These are phyloP conservation scores for Tricholoma saponaceum DNA, from an alignment of 768 basidiomycete species.

Conservation along the genomic window DNA sequence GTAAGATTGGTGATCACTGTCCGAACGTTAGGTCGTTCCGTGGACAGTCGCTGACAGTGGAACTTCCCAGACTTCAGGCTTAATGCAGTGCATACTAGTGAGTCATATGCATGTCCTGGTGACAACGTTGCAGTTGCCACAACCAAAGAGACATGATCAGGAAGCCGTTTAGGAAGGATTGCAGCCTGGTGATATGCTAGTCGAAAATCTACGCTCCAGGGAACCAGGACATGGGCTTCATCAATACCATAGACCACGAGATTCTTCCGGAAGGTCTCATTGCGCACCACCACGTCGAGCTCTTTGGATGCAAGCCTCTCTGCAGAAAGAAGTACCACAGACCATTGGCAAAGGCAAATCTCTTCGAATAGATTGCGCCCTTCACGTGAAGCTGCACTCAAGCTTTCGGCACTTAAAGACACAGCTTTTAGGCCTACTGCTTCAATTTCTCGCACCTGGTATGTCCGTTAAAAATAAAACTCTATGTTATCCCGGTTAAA, in stretches of 20 bases:
- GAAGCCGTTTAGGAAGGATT: slow-evolving; percentile 11
- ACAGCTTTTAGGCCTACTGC: slow-evolving; percentile 14
- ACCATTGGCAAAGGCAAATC: slow-evolving; percentile 16
- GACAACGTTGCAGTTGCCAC: slow-evolving; percentile 7
- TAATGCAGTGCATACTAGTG: neutral
- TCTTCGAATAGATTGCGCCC: slow-evolving; percentile 15
- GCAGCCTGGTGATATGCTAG: slow-evolving; percentile 16
- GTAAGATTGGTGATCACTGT: neutral
- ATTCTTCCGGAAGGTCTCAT: slow-evolving; percentile 14
- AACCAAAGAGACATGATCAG: slow-evolving; percentile 11
- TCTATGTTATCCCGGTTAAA: too few species aligned
- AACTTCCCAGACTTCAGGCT: neutral
- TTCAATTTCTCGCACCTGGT: slow-evolving; percentile 15
- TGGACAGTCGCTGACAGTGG: slow-evolving; percentile 3
- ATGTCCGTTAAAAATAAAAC: neutral
- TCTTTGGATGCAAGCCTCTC: slow-evolving; percentile 15
- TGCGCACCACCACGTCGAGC: slow-evolving; percentile 13
- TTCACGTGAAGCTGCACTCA: slow-evolving; percentile 6
- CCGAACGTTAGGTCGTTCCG: slow-evolving; percentile 3
- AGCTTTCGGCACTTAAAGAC: slow-evolving; percentile 15
- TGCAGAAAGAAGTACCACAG: slow-evolving; percentile 18
- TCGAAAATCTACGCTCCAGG: slow-evolving; percentile 19
- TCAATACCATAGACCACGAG: slow-evolving; percentile 20
- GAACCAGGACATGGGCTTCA: slow-evolving; percentile 20
- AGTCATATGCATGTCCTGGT: neutral